These are phyloP conservation scores for Eucalyptus caleyi DNA, from an alignment of 345 rosid species.

Conservation along the genomic window DNA sequence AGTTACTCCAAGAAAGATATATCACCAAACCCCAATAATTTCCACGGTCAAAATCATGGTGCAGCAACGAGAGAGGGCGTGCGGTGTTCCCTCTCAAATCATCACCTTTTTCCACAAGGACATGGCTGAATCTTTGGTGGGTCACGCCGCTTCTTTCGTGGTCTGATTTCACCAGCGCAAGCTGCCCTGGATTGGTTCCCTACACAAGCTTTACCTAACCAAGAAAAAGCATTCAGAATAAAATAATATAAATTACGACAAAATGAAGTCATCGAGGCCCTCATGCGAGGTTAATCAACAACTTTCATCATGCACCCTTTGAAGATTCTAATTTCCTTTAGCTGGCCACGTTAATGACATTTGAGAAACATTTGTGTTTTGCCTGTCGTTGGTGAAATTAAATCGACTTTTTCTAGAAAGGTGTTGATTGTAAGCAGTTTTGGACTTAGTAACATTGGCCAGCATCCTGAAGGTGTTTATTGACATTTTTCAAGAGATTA, in stretches of 20 bases:
- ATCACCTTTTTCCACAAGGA: neutral
- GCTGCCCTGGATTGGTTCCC: neutral
- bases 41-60: neutral
- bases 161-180: neutral
- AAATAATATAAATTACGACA: neutral
- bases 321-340: neutral
- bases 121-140: neutral
- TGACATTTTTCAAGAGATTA: neutral
- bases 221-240: neutral
- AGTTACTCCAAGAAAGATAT: neutral
- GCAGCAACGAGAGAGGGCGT: neutral
- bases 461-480: neutral
- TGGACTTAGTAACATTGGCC: neutral
- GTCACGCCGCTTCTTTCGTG: neutral
- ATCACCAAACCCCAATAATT: neutral
- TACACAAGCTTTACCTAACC: neutral
- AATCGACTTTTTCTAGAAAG: neutral
- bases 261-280: neutral
- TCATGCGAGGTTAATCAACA: neutral
- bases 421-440: neutral
- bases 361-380: neutral
- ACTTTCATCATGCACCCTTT: neutral
- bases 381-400: neutral
- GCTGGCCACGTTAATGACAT: neutral
- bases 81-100: neutral